Evolutionary conservation across 2,329 filamentous ascomycete genomes (phyloP), one percentile per base, ranked within the genome.

Genomic region (Rhynchosporium agropyri): DNA sequence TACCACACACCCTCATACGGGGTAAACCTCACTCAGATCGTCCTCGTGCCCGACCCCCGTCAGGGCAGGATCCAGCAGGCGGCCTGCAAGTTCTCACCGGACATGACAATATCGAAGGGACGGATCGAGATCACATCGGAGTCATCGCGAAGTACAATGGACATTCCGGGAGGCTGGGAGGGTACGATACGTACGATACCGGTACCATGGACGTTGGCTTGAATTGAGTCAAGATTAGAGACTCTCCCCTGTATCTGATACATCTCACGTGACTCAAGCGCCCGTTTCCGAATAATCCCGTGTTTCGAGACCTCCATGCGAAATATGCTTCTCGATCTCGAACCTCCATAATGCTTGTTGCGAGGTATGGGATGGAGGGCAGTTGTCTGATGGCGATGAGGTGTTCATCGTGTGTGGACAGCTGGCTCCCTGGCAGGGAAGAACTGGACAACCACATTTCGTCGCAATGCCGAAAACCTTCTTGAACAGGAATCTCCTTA

Each of bases 181-280:
- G 20, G 20, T 20, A 20, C 20, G 20, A 20, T 20, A 20, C 20
- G 20, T 20, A 20, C 20, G 20, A 20, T 1, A 20, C 20, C 20
- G 20, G 20, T 20, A 20, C 20, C 20, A 20, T 20, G 20, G 20
- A 20, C 20, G 20, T 20, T 20, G 20, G 20, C 20, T 20, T 20
- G 20, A 20, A 20, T 20, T 40, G 31, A 33, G n/a, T 53, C n/a
- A 8, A 53, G 20, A 9, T 6, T n/a, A 53, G 36, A 26, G 20
- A n/a, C 31, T 10, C 50, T 26, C 20, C 45, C 36, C 50, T 53
- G 20, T 53, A 40, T 26, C 15, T 53, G 50, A 38, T 38, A 53
- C 50, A 53, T n/a, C 15, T 33, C 50, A 53, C 50, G 50, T 53
- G 50, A 53, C 50, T n/a, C 28, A 26, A 38, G n/a, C 50, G 12